phyloP scores from a whole-genome alignment of 352 stramenopile species.

The Globisporangium apiculatum region DNA sequence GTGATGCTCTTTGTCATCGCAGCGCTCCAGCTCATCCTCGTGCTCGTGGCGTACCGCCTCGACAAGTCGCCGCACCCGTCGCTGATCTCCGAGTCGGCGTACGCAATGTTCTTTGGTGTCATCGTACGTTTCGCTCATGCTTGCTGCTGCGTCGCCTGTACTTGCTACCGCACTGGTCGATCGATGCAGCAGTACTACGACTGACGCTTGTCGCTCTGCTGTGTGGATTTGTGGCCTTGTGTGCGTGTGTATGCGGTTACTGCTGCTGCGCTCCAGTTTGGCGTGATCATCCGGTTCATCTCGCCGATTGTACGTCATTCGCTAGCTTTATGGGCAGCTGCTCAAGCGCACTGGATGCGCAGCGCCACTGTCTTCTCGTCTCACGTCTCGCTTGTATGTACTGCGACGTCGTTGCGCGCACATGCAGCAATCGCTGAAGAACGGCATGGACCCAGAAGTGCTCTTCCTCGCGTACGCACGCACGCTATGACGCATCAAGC shows the following conservation, averaged over 20 bases:
- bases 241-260: no score
- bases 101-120: slow-evolving; percentile 79
- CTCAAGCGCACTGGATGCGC: no score
- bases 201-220: no score
- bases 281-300: slow-evolving; percentile 63
- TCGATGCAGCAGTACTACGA: no score
- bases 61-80: slow-evolving; percentile 54
- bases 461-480: slow-evolving; percentile 67
- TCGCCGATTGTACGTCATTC: slow-evolving; percentile 48
- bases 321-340: neutral
- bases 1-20: slow-evolving; percentile 77
- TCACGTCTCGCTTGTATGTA: neutral
- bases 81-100: slow-evolving; percentile 77
- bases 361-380: no score
- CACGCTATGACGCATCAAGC: no score
- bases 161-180: no score
- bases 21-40: slow-evolving; percentile 71
- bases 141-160: neutral
- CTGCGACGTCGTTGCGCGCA: neutral
- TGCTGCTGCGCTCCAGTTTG: slow-evolving; percentile 37
- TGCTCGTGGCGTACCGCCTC: slow-evolving; percentile 76
- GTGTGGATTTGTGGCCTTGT: no score
- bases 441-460: slow-evolving; percentile 75
- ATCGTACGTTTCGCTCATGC: slow-evolving; percentile 32
- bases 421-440: slow-evolving; percentile 65